A percentile compares a stretch with the other conserved stretches of the same genome.
Conservation (phyloP, 352 stramenopile species). For the Pythium sukuiense region DNA sequence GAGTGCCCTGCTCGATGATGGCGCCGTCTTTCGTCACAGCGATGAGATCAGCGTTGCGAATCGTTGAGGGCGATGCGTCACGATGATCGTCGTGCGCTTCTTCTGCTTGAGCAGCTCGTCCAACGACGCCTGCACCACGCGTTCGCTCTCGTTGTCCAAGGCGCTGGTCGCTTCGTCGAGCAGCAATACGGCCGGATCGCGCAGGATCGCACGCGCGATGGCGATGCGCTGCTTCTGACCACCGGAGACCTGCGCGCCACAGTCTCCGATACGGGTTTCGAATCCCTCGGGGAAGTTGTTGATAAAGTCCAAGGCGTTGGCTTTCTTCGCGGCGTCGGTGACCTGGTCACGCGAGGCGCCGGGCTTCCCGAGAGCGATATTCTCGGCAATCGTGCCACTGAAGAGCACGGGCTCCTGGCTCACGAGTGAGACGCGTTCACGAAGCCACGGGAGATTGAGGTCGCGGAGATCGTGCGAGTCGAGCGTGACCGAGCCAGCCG, state of each 20-base stretch:
- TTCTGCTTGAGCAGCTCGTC: slow-evolving; percentile 47
- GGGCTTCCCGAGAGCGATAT: slow-evolving; percentile 73
- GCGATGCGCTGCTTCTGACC: slow-evolving; percentile 94
- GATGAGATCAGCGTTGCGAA: slow-evolving; percentile 88
- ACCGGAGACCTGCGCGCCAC: slow-evolving; percentile 85
- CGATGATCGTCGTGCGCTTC: slow-evolving; percentile 88
- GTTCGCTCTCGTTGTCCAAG: slow-evolving; percentile 81
- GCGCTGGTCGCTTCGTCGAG: slow-evolving; percentile 91
- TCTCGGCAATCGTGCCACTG: slow-evolving; percentile 64
- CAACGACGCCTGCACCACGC: slow-evolving; percentile 39
- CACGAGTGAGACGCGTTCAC: slow-evolving; percentile 80
- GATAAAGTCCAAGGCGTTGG: slow-evolving; percentile 94
- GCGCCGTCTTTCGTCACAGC: slow-evolving; percentile 74
- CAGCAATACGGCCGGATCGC: slow-evolving; percentile 85
- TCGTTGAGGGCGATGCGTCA: slow-evolving; percentile 93
- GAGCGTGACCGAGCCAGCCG: slow-evolving; percentile 49
- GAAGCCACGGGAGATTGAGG: slow-evolving; percentile 59
- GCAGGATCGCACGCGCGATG: slow-evolving; percentile 92
- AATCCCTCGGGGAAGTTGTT: slow-evolving; percentile 85
- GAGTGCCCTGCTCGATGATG: slow-evolving; percentile 82
- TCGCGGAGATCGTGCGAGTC: slow-evolving; percentile 48
- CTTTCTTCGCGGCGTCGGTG: slow-evolving; percentile 55
- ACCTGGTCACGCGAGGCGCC: slow-evolving; percentile 74
- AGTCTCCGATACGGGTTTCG: slow-evolving; percentile 88
- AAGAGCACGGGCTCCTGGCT: slow-evolving; percentile 92